Base-by-base conservation (phyloP, 305 asterid genomes). In the Solanum hybrid region DNA sequence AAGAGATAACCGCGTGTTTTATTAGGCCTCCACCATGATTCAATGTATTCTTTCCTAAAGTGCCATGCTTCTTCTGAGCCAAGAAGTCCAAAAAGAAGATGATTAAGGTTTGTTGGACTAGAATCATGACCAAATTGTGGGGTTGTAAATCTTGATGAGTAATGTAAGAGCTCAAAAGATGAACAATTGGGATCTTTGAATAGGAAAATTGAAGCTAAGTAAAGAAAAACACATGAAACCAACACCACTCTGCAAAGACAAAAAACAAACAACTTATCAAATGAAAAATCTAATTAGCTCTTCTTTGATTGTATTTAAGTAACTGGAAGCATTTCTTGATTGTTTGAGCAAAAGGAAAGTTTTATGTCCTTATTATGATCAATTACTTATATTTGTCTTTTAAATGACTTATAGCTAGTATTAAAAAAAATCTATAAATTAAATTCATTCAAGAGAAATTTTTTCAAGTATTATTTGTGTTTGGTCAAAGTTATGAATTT, bases 11-110 rank as follows among this genome's bases (percentile, higher is more conserved):
- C 94, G 7, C 91, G 89, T 7, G 85, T 91, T 11, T 46, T 71
- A 7, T 89, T 88, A 0, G 93, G 91, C 17, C 91, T 86, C 94
- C 94, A 93, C 94, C 93, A 93, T 73, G 94, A 84, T 71, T 89
- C 93, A 8, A 90, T 86, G 85, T 93, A 93, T 17, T 89, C 40
- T 46, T 85, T 91, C 12, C 93, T 73, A 9, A 78, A 46, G 24
- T 88, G 92, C 89, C 90, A 93, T 5, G 94, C 91, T 6, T 40
- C 29, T 24, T 88, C 90, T 4, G 94, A 93, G 10, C 94, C 93
- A 76, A 91, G 87, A 35, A 93, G 91, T 10, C 94, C 93, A 66
- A 93, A 90, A 5, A 91, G 87, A 11, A 93, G 79, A 78, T 93
- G 94, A 37, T 69, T 85, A 20, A 91, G 79, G 26, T 86, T 88